phyloP scores from a whole-genome alignment of 768 basidiomycete genomes.

The Trametes villosa region DNA sequence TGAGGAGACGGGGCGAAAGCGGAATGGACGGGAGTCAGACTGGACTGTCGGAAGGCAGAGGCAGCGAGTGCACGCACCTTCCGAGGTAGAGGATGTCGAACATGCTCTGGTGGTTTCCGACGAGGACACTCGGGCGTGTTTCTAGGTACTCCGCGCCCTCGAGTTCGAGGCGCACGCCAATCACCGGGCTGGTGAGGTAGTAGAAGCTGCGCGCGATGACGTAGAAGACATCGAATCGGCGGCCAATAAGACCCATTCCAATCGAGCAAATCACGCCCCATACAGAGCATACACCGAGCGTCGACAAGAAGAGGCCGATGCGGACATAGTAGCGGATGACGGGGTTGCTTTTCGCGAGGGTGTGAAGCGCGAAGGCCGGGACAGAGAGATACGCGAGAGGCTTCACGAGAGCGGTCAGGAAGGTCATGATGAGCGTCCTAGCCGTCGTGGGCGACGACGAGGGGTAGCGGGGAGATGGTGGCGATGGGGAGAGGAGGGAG shows the following conservation, averaged over 20 bases:
- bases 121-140: slow-evolving; percentile 71
- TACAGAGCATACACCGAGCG: slow-evolving; percentile 70
- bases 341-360: slow-evolving; percentile 58
- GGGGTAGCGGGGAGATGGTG: slow-evolving; percentile 8
- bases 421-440: slow-evolving; percentile 54
- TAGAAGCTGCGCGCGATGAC: slow-evolving; percentile 88
- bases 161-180: slow-evolving; percentile 74
- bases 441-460: slow-evolving; percentile 15
- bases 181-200: slow-evolving; percentile 56
- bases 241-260: slow-evolving; percentile 67
- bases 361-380: slow-evolving; percentile 67
- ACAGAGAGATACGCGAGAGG: slow-evolving; percentile 80
- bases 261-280: slow-evolving; percentile 73
- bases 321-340: slow-evolving; percentile 74
- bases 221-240: slow-evolving; percentile 78
- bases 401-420: slow-evolving; percentile 62
- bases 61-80: slow-evolving; percentile 53
- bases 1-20: slow-evolving; percentile 7
- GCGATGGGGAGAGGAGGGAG: slow-evolving; percentile 13
- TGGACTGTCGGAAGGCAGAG: neutral
- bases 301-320: slow-evolving; percentile 70
- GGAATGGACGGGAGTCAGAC: slow-evolving; percentile 13
- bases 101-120: slow-evolving; percentile 95
- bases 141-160: slow-evolving; percentile 86
- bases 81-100: slow-evolving; percentile 84